Conservation (phyloP, 352 stramenopile genomes). For the Phytophthora fragariaefolia region DNA sequence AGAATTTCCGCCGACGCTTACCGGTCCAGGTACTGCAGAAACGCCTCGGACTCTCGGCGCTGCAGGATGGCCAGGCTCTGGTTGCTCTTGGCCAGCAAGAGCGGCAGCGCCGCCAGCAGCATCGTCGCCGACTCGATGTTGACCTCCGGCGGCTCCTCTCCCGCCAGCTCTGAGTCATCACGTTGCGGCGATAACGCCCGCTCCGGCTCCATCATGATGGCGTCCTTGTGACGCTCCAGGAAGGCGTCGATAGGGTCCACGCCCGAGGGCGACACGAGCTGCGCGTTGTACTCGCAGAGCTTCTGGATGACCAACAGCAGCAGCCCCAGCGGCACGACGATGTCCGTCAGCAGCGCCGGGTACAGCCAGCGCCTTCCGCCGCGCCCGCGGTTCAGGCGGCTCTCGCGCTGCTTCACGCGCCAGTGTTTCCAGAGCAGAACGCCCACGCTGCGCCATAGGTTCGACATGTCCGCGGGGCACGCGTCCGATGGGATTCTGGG, state of each 20-base stretch:
- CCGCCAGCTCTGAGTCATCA: not conserved
- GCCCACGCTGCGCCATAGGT: constrained; percentile 44
- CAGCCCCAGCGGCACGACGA: constrained; percentile 66
- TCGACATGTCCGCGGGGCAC: constrained; percentile 14
- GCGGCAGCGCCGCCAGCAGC: constrained; percentile 59
- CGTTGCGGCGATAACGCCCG: not conserved
- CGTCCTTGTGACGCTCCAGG: constrained; percentile 1
- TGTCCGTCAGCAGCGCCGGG: constrained; percentile 70
- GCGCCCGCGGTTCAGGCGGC: constrained; percentile 59
- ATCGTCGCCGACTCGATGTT: constrained; percentile 37
- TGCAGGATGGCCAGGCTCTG: constrained; percentile 67
- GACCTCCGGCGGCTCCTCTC: not conserved
- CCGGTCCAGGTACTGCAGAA: constrained; percentile 60
- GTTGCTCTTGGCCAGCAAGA: constrained; percentile 61
- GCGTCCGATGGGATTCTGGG: constrained; percentile 6
- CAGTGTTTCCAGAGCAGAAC: constrained; percentile 87
- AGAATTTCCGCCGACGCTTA: not conserved
- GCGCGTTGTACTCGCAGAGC: constrained; percentile 64
- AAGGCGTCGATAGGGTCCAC: constrained; percentile 2
- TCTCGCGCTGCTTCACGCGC: constrained; percentile 84
- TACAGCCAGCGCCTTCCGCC: constrained; percentile 58
- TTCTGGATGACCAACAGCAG: constrained; percentile 65
- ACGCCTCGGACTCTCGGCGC: constrained; percentile 45
- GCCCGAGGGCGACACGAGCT: constrained; percentile 28
- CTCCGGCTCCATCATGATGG: not conserved